phyloP scores from a whole-genome alignment of 164 flowering plant species.

The Umbilicus rupestris region DNA sequence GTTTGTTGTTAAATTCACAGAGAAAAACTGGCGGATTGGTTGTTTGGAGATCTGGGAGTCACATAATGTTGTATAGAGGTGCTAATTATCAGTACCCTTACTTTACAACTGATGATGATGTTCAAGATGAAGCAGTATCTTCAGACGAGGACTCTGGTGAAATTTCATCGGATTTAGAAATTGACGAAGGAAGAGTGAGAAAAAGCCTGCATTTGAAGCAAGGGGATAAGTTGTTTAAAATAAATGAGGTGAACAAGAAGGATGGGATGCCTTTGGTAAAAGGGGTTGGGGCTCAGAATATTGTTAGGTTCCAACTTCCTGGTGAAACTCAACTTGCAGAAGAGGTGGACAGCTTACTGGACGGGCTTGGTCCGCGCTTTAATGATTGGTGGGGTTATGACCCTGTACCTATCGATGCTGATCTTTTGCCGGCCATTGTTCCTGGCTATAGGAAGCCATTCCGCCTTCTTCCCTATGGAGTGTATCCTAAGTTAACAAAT shows the following conservation, averaged over 20 bases:
- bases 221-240: conserved; percentile 18
- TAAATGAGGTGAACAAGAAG: conserved; percentile 14
- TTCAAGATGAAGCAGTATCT: conserved; percentile 13
- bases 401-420: conserved; percentile 95
- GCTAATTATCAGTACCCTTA: conserved; percentile 77
- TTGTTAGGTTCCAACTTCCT: conserved; percentile 67
- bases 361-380: conserved; percentile 92
- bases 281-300: conserved; percentile 75
- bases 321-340: conserved; percentile 70
- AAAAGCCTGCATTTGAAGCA: conserved; percentile 16
- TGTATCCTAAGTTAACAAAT: conserved; percentile 65
- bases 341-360: conserved; percentile 69
- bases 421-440: conserved; percentile 77
- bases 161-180: conserved; percentile 11
- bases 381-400: conserved; percentile 96
- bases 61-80: conserved; percentile 75
- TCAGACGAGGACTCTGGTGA: conserved; percentile 11
- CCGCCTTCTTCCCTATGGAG: conserved; percentile 92
- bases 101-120: conserved; percentile 29
- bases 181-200: conserved; percentile 11
- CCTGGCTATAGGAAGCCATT: conserved; percentile 79
- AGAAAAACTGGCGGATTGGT: conserved; percentile 92
- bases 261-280: conserved; percentile 30
- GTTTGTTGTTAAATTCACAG: conserved; percentile 23
- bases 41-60: conserved; percentile 90